Percentiles rank a stretch among this genome's conserved stretches.
phyloP scores from a whole-genome alignment of 2,329 filamentous ascomycete genomes.

The Dactylellina drechsleri region DNA sequence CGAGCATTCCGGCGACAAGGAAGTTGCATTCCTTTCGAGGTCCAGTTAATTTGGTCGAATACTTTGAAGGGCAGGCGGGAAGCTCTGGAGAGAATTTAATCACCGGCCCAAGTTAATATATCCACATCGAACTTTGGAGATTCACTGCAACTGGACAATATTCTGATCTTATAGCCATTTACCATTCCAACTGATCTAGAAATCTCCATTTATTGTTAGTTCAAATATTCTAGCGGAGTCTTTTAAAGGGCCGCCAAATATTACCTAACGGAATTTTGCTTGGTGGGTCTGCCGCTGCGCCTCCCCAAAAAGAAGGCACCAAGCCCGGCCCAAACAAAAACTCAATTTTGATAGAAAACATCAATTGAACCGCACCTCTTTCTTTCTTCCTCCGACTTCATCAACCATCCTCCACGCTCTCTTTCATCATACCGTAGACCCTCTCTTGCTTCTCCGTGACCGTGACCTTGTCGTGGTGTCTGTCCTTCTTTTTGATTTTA shows the following conservation, averaged over 20 bases:
- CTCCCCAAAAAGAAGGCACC: slow-evolving; percentile 41
- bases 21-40: slow-evolving; percentile 4
- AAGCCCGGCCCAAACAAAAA: slow-evolving; percentile 32
- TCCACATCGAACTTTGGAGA: too few species aligned
- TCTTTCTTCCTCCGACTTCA: slow-evolving; percentile 2
- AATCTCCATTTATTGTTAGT: too few species aligned
- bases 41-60: too few species aligned
- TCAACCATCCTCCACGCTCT: background rate
- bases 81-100: too few species aligned
- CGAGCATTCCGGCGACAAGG: slow-evolving; percentile 26
- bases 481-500: too few species aligned
- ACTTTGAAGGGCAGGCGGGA: too few species aligned
- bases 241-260: background rate
- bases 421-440: slow-evolving; percentile 1
- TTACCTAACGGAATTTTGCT: slow-evolving; percentile 8
- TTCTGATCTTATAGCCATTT: too few species aligned
- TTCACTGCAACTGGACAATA: too few species aligned
- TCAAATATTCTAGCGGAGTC: background rate
- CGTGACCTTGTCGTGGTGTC: too few species aligned
- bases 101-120: too few species aligned
- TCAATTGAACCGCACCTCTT: slow-evolving; percentile 4
- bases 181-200: too few species aligned
- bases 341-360: too few species aligned
- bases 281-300: slow-evolving; percentile 36
- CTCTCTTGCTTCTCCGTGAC: background rate